Conservation (phyloP, 2,329 filamentous ascomycete genomes). For the Pseudogymnoascus sp. region DNA sequence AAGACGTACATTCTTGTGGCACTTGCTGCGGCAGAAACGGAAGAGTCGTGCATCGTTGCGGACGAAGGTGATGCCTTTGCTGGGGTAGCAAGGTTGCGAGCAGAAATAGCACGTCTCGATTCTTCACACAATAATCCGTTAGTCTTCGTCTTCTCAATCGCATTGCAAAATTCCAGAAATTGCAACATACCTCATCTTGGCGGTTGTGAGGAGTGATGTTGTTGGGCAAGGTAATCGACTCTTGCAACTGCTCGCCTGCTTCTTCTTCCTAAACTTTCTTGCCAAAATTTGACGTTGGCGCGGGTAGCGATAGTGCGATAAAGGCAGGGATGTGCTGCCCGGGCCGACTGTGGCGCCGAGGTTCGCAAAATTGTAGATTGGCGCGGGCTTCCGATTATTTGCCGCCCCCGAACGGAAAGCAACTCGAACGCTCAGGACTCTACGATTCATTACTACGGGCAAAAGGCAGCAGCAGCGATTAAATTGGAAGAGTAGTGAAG, state of each 20-base stretch:
- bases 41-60: slow-evolving; percentile 41
- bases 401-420: neutral
- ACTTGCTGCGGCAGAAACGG: slow-evolving; percentile 50
- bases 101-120: slow-evolving; percentile 67
- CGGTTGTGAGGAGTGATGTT: slow-evolving; percentile 12
- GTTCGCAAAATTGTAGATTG: neutral
- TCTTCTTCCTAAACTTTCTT: slow-evolving; percentile 11
- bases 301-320: slow-evolving; percentile 12
- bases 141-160: slow-evolving; percentile 10
- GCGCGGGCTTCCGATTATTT: neutral
- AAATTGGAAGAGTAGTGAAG: neutral
- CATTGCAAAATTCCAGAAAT: neutral
- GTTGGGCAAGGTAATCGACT: neutral
- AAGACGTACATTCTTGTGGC: slow-evolving; percentile 49
- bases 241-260: neutral
- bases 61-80: slow-evolving; percentile 47
- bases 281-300: slow-evolving; percentile 19
- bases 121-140: slow-evolving; percentile 28
- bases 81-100: slow-evolving; percentile 60
- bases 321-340: neutral
- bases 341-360: neutral
- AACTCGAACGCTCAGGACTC: neutral
- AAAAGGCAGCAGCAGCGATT: neutral
- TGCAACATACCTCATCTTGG: slow-evolving; percentile 24
- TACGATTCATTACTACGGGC: neutral